Evolutionary conservation across 169 alveolate genomes (phyloP).

Genomic region (Eimeria falciformis): DNA sequence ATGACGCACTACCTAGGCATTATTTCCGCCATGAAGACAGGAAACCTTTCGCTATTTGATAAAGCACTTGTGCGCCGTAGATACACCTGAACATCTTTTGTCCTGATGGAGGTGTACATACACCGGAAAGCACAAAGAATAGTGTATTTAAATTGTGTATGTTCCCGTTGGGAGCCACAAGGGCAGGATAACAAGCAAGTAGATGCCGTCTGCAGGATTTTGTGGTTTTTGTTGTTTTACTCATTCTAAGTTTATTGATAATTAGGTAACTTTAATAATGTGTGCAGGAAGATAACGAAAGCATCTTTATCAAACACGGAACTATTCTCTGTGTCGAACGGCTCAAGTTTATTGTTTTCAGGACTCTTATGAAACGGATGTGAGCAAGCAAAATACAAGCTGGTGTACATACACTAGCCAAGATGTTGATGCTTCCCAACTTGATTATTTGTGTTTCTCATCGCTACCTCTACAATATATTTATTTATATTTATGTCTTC

Average conservation of each 20-base stretch:
- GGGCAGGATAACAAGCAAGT: too few species aligned
- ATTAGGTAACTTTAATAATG: too few species aligned
- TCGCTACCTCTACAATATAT: background rate
- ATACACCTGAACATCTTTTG: too few species aligned
- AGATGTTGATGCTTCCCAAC: background rate
- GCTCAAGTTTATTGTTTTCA: slow-evolving; percentile 86
- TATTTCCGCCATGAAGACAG: slow-evolving; percentile 83
- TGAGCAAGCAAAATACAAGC: slow-evolving; percentile 69
- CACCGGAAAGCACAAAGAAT: too few species aligned
- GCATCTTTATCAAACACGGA: slow-evolving; percentile 85
- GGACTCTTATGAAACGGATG: slow-evolving; percentile 87
- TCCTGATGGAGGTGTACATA: too few species aligned
- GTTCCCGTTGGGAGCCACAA: too few species aligned
- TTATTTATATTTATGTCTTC: background rate
- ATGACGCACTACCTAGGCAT: slow-evolving; percentile 86
- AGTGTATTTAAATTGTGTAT: too few species aligned
- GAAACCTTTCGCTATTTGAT: slow-evolving; percentile 83
- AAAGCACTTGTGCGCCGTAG: slow-evolving; percentile 80
- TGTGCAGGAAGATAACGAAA: slow-evolving; percentile 77
- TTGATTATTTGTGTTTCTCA: background rate
- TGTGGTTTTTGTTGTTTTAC: too few species aligned
- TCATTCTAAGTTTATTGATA: too few species aligned
- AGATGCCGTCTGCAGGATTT: too few species aligned
- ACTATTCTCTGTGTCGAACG: slow-evolving; percentile 88
- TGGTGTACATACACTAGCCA: too few species aligned